Conservation (phyloP, 2,329 filamentous ascomycete genomes). For the Sporothrix variecibatus region DNA sequence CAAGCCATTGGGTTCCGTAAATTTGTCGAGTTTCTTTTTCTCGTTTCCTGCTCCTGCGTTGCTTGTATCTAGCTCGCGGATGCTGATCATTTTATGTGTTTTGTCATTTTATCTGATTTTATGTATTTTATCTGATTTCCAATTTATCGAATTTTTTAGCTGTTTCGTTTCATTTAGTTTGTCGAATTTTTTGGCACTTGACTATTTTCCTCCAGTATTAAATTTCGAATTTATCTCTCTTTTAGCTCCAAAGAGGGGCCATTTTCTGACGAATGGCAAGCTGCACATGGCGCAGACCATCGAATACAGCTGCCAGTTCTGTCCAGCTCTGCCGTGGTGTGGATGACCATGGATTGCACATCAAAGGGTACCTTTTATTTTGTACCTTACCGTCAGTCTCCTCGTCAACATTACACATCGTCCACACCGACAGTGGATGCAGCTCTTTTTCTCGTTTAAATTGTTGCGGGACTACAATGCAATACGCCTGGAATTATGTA, state of each 20-base stretch:
- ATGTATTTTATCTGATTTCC: not conserved
- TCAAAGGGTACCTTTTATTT: not conserved
- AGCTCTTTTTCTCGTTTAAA: constrained; percentile 5
- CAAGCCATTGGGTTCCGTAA: not conserved
- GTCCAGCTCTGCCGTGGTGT: not conserved
- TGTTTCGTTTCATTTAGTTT: not conserved
- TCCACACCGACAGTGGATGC: not conserved
- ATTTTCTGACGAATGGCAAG: not conserved
- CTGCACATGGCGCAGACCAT: not conserved
- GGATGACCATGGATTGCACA: not conserved
- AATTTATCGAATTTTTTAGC: not conserved
- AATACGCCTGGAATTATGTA: not conserved
- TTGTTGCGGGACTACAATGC: not conserved
- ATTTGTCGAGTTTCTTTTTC: not conserved
- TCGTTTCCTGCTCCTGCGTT: not conserved
- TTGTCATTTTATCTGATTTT: constrained; percentile 1
- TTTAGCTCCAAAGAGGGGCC: not conserved
- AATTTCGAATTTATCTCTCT: not conserved
- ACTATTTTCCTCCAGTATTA: constrained; percentile 2
- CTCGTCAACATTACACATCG: not conserved
- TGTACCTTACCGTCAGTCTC: too few relatives aligned
- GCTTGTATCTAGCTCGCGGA: not conserved
- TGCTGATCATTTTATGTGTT: not conserved
- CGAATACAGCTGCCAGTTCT: not conserved
- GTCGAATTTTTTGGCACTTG: not conserved